A percentile compares a stretch with the other conserved stretches of the same genome.
Conservation (phyloP, 208 protist species). For the Histomonas meleagridis region DNA sequence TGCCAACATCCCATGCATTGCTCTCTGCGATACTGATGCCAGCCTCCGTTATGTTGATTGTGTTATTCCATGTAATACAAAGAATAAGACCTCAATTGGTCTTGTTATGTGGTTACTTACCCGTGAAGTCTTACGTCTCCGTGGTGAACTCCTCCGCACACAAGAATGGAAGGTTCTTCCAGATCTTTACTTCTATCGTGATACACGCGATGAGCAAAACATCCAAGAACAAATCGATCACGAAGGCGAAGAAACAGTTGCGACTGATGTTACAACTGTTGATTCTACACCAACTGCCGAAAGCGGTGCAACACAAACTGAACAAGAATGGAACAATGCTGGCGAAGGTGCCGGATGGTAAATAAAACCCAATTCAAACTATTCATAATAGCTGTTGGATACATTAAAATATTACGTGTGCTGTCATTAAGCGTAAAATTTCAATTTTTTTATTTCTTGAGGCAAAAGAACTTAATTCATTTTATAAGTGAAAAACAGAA, state of each 20-base stretch:
- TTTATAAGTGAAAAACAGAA: too few relatives aligned
- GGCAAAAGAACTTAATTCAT: too few relatives aligned
- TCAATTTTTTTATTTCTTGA: too few relatives aligned
- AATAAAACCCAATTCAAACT: too few relatives aligned
- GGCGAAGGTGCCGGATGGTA: too few relatives aligned
- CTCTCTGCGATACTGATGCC: constrained; percentile 92
- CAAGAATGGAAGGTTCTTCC: constrained; percentile 89
- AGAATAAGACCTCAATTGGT: constrained; percentile 75
- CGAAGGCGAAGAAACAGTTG: background rate
- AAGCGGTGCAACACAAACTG: background rate
- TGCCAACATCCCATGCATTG: constrained; percentile 95
- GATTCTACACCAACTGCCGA: background rate
- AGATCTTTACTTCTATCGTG: constrained; percentile 97
- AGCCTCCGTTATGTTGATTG: constrained; percentile 85
- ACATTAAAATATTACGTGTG: too few relatives aligned
- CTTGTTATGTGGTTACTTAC: constrained; percentile 96
- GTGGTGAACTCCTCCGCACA: constrained; percentile 70
- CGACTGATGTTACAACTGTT: background rate
- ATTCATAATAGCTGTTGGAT: too few relatives aligned
- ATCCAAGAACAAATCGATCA: background rate
- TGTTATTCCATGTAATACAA: constrained; percentile 55
- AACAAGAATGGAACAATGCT: background rate
- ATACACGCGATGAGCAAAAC: constrained; percentile 43
- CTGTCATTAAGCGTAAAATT: too few relatives aligned
- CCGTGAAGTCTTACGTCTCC: constrained; percentile 88